Base-by-base conservation (phyloP, 257 asterid genomes). In the Parsonsia alboflavescens region DNA sequence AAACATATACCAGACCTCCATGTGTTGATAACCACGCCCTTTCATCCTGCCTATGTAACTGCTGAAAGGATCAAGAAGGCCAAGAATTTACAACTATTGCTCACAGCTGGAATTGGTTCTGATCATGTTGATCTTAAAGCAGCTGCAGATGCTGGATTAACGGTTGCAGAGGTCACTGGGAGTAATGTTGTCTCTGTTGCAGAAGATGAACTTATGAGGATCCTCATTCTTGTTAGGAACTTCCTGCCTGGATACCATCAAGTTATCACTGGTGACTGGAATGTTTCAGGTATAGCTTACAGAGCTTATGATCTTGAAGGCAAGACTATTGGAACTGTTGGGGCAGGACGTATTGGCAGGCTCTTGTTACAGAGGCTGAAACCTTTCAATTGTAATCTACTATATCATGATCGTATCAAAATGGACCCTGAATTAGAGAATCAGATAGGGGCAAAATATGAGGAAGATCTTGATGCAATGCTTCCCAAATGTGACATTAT, bases 81-180 rank as follows among this genome's bases (percentile, higher is more conserved):
- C 0, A 95, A 92, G 74, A 95, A 95, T 68, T 48, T 95, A 76
- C 91, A 91, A 67, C 90, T 95, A 46, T 72, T 95, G 88, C 94
- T 95, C 76, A 95, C 99, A 10, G 99, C 97, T 46, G 99, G 99
- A 56, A 88, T 95, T 30, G 99, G 99, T 77, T 95, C 99, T 0
- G 99, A 95, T 77, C 99, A 95, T 57, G 77, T 95, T 50, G 99
- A 95, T 80, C 96, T 95, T 65, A 85, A 89, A 79, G 99, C 99
- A 2, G 99, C 99, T 6, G 99, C 99, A 12, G 99, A 83, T 19
- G 98, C 99, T 49, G 96, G 96, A 63, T 77, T 95, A 57, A 95
- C 98, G 13, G 99, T 95, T 72, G 99, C 99, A 0, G 99, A 95
- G 78, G 99, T 95, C 87, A 95, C 98, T 0, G 97, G 97, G 75